Evolutionary conservation across 257 asterid genomes (phyloP).

Genomic region (Capsicum pubescens): DNA sequence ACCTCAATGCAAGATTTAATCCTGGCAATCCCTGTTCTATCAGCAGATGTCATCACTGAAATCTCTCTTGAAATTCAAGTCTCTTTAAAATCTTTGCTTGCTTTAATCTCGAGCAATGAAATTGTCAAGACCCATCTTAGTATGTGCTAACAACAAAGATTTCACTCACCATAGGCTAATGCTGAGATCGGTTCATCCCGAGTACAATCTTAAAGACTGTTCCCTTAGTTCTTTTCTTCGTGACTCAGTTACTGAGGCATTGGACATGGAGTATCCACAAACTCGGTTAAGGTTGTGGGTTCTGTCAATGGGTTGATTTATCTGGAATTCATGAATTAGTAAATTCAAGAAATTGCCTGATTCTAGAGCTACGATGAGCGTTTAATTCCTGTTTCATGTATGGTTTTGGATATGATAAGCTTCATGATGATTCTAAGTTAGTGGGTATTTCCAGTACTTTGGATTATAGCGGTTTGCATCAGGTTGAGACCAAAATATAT

Average conservation of each 20-base stretch:
- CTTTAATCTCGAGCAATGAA: conserved; percentile 39
- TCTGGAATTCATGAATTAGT: neutral
- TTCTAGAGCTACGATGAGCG: neutral
- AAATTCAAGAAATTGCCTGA: neutral
- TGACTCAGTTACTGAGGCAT: too few relatives aligned
- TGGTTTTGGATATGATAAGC: neutral
- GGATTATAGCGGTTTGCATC: too few relatives aligned
- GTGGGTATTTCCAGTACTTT: neutral
- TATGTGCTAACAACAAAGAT: too few relatives aligned
- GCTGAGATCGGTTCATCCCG: too few relatives aligned
- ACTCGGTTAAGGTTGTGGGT: too few relatives aligned
- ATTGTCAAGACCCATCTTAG: conserved; percentile 48
- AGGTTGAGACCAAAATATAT: too few relatives aligned
- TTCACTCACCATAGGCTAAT: too few relatives aligned
- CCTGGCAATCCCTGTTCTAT: neutral
- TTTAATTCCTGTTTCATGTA: rapidly evolving
- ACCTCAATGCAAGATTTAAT: neutral
- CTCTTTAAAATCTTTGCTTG: conserved; percentile 58
- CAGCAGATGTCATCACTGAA: neutral
- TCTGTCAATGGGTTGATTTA: too few relatives aligned
- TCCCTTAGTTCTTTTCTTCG: too few relatives aligned
- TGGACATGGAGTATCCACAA: too few relatives aligned
- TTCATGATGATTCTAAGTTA: neutral
- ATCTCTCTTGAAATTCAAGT: conserved; percentile 27
- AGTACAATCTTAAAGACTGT: too few relatives aligned